phyloP scores from a whole-genome alignment of 352 stramenopile species.

The Phytophthora megakarya region DNA sequence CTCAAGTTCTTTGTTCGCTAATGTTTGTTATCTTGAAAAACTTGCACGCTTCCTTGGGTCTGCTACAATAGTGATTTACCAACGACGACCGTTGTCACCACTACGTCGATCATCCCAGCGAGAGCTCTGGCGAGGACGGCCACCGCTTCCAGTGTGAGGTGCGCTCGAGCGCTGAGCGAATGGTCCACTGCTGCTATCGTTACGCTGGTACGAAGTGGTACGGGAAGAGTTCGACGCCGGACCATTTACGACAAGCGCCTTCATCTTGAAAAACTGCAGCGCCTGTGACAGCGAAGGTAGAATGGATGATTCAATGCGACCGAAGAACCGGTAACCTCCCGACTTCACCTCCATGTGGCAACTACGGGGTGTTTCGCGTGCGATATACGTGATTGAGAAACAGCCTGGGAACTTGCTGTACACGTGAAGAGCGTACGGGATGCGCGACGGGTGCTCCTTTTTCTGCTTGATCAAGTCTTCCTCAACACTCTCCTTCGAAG shows the following conservation, averaged over 20 bases:
- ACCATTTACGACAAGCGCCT: constrained; percentile 71
- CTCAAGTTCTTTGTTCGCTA: neutral
- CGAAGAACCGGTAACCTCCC: constrained; percentile 86
- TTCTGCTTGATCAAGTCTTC: constrained; percentile 91
- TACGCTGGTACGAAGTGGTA: constrained; percentile 50
- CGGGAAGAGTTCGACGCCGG: constrained; percentile 48
- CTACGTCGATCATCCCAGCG: constrained; percentile 75
- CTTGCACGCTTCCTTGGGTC: neutral
- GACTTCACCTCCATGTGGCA: constrained; percentile 90
- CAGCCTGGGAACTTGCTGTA: constrained; percentile 89
- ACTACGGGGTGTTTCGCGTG: constrained; percentile 79
- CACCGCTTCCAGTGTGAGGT: constrained; percentile 43
- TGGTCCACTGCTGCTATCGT: constrained; percentile 51
- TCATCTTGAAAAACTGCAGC: constrained; percentile 92
- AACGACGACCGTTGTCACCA: constrained; percentile 35
- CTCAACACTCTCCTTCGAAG: constrained; percentile 70
- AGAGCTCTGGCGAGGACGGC: constrained; percentile 62
- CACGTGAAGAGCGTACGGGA: constrained; percentile 85
- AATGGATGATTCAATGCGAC: constrained; percentile 86
- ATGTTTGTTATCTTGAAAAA: constrained; percentile 3
- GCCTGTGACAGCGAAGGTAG: constrained; percentile 78
- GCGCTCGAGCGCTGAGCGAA: constrained; percentile 65
- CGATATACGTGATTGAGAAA: constrained; percentile 91
- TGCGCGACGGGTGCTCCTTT: constrained; percentile 80
- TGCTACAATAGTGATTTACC: constrained; percentile 20